Base-by-base conservation (phyloP, 2,329 filamentous ascomycete genomes). In the Helotiales sp. region DNA sequence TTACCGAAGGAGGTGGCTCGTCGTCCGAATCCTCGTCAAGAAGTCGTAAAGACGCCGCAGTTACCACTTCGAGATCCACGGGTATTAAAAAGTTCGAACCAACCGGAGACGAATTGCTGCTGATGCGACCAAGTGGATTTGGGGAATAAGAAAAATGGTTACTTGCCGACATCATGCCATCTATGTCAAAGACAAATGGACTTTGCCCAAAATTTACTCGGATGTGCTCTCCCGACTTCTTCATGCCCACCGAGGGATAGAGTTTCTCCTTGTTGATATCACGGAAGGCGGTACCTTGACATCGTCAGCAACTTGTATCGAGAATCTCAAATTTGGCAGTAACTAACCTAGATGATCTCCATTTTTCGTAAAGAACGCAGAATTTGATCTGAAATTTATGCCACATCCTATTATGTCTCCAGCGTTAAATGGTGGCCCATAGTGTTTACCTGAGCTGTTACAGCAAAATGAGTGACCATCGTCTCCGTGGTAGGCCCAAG, bases 141-240 rank as follows among this genome's bases (percentile, higher is more conserved):
- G 52, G 13, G 47, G n/a, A 50, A 66, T 65, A 69, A 66, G 40
- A 47, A 69, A 68, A 67, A 47, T 63, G 64, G 40, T 61, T 63
- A 80, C 86, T 75, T 84, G 92, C 92, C 82, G 86, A 86, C 82
- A 97, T 90, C 84, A 96, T 87, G 67, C 87, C 86, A 78, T 97
- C 93, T 73, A 99, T 98, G 77, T 97, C 92, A 80, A 91, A 99
- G 52, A 93, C 85, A 78, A 98, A 98, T 3, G 91, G 91, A 62
- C 85, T 86, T 78, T 90, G 87, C 55, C 89, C 89, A 79, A 91
- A 91, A 75, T 91, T 91, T 71, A 83, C 86, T 67, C 83, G 80
- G 66, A 91, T 77, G 71, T 87, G 83, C 74, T 91, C 89, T 52
- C 87, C 86, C 0, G 83, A 78, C 75, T 86, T 89, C 76, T 90